Evolutionary conservation across 148 eudicot species (phyloP).

Genomic region (Diospyros kaki): DNA sequence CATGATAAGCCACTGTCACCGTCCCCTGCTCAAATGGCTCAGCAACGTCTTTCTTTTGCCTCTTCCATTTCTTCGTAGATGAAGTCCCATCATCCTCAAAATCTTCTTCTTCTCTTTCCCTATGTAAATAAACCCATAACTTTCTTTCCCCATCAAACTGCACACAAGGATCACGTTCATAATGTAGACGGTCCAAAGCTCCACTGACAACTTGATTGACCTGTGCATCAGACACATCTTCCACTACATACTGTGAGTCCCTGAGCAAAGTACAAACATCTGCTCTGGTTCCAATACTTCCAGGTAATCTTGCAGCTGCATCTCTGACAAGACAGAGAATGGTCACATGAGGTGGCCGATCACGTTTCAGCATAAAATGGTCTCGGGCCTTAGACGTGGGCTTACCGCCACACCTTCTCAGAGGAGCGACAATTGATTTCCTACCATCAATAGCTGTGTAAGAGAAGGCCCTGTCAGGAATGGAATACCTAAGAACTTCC

Average conservation of each 20-base stretch:
- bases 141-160: conserved; percentile 79
- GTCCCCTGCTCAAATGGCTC: conserved; percentile 63
- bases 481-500: conserved; percentile 71
- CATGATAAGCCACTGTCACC: conserved; percentile 57
- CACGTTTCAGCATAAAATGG: conserved; percentile 79
- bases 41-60: conserved; percentile 78
- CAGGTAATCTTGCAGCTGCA: conserved; percentile 92
- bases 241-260: conserved; percentile 84
- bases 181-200: conserved; percentile 92
- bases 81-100: conserved; percentile 97
- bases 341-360: conserved; percentile 93
- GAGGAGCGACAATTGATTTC: conserved; percentile 87
- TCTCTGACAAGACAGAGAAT: conserved; percentile 95
- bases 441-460: conserved; percentile 92
- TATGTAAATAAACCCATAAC: conserved; percentile 89
- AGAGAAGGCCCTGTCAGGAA: conserved; percentile 85
- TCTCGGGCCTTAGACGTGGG: conserved; percentile 94
- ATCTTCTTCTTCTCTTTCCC: conserved; percentile 92
- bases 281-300: conserved; percentile 89
- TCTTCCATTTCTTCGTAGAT: conserved; percentile 90
- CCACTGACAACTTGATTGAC: conserved; percentile 93
- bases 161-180: conserved; percentile 95
- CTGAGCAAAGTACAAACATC: conserved; percentile 88
- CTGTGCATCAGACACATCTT: conserved; percentile 71
- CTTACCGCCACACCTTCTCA: conserved; percentile 92